A percentile compares a stretch with the other conserved stretches of the same genome.
These are phyloP conservation scores for Podosphaera xanthii DNA, from an alignment of 2,329 filamentous ascomycete genomes.

Conservation along the genomic window DNA sequence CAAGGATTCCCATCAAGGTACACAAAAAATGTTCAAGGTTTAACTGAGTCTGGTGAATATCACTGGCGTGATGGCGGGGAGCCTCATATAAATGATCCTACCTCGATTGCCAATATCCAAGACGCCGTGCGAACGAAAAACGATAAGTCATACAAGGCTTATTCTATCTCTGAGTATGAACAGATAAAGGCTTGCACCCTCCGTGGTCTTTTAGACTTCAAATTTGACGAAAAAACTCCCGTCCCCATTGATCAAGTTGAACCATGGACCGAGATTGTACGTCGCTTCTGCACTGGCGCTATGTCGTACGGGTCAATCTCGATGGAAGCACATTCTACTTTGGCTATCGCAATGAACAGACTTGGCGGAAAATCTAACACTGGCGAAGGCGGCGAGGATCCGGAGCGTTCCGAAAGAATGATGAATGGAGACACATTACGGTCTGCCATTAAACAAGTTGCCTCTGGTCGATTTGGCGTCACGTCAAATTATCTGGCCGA, in stretches of 20 bases:
- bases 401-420: slow-evolving; percentile 67
- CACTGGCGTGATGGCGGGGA: slow-evolving; percentile 96
- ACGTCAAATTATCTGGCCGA: slow-evolving; percentile 88
- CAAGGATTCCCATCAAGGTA: slow-evolving; percentile 67
- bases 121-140: slow-evolving; percentile 94
- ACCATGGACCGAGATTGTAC: slow-evolving; percentile 93
- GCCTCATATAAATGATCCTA: slow-evolving; percentile 83
- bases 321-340: slow-evolving; percentile 91
- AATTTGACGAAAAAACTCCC: slow-evolving; percentile 65
- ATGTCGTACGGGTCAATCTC: slow-evolving; percentile 99
- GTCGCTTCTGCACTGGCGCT: slow-evolving; percentile 85
- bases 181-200: slow-evolving; percentile 93
- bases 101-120: slow-evolving; percentile 88
- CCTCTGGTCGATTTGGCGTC: slow-evolving; percentile 86
- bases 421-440: slow-evolving; percentile 92
- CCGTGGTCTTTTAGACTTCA: slow-evolving; percentile 83
- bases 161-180: slow-evolving; percentile 80
- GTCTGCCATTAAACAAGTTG: slow-evolving; percentile 93
- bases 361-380: slow-evolving; percentile 95
- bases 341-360: slow-evolving; percentile 91
- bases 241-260: slow-evolving; percentile 94
- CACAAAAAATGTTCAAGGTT: slow-evolving; percentile 53
- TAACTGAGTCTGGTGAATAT: slow-evolving; percentile 87
- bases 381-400: slow-evolving; percentile 88
- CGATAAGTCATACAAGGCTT: slow-evolving; percentile 94